Evolutionary conservation across 108 stramenopile species (phyloP).

Genomic region (Mayamaea pseudoterrestris): DNA sequence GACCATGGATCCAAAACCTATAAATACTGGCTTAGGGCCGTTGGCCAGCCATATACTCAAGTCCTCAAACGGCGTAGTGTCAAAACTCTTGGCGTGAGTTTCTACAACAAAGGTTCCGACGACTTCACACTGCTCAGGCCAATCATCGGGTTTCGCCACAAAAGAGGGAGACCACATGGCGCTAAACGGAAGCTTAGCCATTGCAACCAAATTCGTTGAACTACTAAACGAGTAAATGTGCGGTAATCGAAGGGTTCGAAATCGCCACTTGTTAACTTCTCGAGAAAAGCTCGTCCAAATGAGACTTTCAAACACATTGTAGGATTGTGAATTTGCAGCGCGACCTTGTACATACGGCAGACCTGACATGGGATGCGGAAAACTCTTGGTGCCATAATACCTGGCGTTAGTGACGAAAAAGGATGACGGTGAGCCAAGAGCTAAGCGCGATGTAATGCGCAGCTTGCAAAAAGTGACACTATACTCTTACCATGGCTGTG

Average conservation of each 20-base stretch:
- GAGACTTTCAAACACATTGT: slow-evolving; percentile 33
- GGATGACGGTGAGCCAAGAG: slow-evolving; percentile 52
- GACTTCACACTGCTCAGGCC: slow-evolving; percentile 66
- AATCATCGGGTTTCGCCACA: slow-evolving; percentile 76
- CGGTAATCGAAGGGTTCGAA: slow-evolving; percentile 19
- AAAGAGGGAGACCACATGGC: slow-evolving; percentile 77
- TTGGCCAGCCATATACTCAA: slow-evolving; percentile 31
- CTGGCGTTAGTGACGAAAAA: too few relatives aligned
- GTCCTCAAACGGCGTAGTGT: slow-evolving; percentile 18
- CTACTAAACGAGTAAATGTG: slow-evolving; percentile 13
- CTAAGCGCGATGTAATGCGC: slow-evolving; percentile 68
- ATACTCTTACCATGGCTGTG: slow-evolving; percentile 82
- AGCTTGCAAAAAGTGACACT: too few relatives aligned
- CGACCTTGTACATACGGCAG: slow-evolving; percentile 21
- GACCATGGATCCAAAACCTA: slow-evolving; percentile 68
- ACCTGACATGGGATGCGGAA: slow-evolving; percentile 69
- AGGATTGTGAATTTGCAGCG: slow-evolving; percentile 18
- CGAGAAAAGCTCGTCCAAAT: slow-evolving; percentile 10
- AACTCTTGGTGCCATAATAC: slow-evolving; percentile 51
- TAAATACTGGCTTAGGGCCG: slow-evolving; percentile 44
- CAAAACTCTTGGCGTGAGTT: slow-evolving; percentile 6
- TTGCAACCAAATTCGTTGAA: slow-evolving; percentile 17
- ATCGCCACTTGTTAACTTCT: slow-evolving; percentile 36
- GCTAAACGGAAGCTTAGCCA: slow-evolving; percentile 44
- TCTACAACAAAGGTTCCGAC: slow-evolving; percentile 53